phyloP scores from a whole-genome alignment of 306 rosid species.

The Vigna angularis region DNA sequence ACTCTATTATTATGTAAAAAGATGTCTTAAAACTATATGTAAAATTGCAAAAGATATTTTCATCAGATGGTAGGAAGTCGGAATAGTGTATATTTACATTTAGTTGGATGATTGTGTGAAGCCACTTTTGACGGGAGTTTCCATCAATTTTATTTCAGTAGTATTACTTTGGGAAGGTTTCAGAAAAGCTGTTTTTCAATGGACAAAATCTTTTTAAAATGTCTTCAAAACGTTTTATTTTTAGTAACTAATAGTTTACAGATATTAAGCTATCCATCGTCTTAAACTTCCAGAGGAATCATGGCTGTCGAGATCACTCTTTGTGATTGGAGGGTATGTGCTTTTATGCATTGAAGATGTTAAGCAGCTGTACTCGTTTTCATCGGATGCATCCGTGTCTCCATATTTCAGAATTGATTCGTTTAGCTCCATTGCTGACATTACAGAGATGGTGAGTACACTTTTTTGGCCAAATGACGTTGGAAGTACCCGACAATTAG shows the following conservation, averaged over 20 bases:
- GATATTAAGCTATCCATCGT: slow-evolving; percentile 22
- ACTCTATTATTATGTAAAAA: slow-evolving; percentile 22
- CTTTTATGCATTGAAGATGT: slow-evolving; percentile 83
- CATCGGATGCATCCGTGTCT: slow-evolving; percentile 54
- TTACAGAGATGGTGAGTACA: slow-evolving; percentile 73
- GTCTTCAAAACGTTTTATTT: slow-evolving; percentile 10
- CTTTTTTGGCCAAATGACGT: background rate
- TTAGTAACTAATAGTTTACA: slow-evolving; percentile 38
- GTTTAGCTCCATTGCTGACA: slow-evolving; percentile 68
- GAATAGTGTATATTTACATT: background rate
- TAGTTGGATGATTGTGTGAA: slow-evolving; percentile 23
- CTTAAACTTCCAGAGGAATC: slow-evolving; percentile 59
- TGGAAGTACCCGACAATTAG: slow-evolving; percentile 22
- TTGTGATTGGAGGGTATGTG: slow-evolving; percentile 69
- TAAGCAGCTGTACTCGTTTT: slow-evolving; percentile 63
- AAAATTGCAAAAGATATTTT: slow-evolving; percentile 24
- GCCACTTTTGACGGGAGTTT: slow-evolving; percentile 17
- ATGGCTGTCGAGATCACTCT: slow-evolving; percentile 83
- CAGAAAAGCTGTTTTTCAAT: slow-evolving; percentile 5
- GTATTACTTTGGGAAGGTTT: slow-evolving; percentile 17
- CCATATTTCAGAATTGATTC: slow-evolving; percentile 77
- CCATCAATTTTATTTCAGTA: slow-evolving; percentile 7
- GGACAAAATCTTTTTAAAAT: background rate
- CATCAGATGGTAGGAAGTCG: slow-evolving; percentile 30
- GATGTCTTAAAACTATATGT: slow-evolving; percentile 19